phyloP scores from a whole-genome alignment of 768 basidiomycete species.

The Polyporus arcularius region DNA sequence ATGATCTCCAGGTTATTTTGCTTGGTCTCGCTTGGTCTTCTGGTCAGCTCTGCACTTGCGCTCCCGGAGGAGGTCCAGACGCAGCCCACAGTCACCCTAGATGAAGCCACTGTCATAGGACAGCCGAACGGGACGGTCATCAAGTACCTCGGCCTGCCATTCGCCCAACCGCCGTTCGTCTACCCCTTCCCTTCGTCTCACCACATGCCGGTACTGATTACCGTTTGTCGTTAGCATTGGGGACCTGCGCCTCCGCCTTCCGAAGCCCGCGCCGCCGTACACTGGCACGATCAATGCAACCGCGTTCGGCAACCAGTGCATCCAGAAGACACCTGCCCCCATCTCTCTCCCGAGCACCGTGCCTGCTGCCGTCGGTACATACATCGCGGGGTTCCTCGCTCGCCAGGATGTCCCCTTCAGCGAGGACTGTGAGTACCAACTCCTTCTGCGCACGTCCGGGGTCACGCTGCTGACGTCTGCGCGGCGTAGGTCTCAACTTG shows the following conservation, averaged over 20 bases:
- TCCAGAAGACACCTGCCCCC: conserved; percentile 45
- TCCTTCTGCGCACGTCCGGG: background rate
- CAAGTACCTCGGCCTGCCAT: conserved; percentile 56
- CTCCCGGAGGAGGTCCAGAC: too few relatives aligned
- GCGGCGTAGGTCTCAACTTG: conserved; percentile 46
- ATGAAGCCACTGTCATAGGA: conserved; percentile 47
- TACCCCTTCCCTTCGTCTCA: background rate
- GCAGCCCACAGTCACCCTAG: conserved; percentile 7
- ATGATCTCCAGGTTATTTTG: too few relatives aligned
- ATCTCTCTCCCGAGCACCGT: conserved; percentile 38
- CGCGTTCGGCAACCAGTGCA: conserved; percentile 45
- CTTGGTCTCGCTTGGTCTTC: too few relatives aligned
- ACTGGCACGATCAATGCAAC: conserved; percentile 40
- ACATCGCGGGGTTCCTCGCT: background rate
- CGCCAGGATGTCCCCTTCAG: background rate
- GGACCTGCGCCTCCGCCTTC: conserved; percentile 45
- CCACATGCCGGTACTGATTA: too few relatives aligned
- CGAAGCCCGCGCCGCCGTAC: conserved; percentile 39
- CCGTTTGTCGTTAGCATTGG: conserved; percentile 32
- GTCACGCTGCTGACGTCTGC: background rate
- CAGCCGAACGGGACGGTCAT: conserved; percentile 28
- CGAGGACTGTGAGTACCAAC: conserved; percentile 19
- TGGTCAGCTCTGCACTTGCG: too few relatives aligned
- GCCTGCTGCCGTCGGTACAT: conserved; percentile 29
- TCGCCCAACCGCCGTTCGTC: conserved; percentile 54